These are phyloP conservation scores for Daldinia childiae DNA, from an alignment of 495 filamentous ascomycete species.

Conservation along the genomic window DNA sequence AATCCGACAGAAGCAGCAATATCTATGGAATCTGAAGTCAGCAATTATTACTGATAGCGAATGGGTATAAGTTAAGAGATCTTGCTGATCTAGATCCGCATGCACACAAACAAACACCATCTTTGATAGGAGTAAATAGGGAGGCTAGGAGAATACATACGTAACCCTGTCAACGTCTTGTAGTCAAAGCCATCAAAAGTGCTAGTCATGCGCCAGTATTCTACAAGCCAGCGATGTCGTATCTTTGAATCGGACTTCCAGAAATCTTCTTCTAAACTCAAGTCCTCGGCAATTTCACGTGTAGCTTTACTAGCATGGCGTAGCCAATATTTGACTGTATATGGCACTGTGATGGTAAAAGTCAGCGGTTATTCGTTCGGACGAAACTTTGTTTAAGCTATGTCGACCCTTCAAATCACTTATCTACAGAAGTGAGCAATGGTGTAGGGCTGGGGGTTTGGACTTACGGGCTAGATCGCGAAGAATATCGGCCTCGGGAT, in stretches of 20 bases:
- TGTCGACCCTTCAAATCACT: too few species aligned
- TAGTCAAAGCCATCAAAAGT: slow-evolving; percentile 39
- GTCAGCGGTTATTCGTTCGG: slow-evolving; percentile 15
- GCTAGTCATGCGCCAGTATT: slow-evolving; percentile 43
- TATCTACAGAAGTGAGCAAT: background rate
- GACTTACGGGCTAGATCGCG: slow-evolving; percentile 35
- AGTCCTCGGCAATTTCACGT: slow-evolving; percentile 48
- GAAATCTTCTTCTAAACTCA: slow-evolving; percentile 48
- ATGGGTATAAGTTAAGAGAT: background rate
- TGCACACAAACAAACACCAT: too few species aligned
- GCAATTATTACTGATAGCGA: background rate
- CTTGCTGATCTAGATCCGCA: too few species aligned
- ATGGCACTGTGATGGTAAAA: slow-evolving; percentile 28
- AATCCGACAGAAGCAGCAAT: slow-evolving; percentile 46
- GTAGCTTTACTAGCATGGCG: slow-evolving; percentile 51
- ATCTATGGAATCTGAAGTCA: slow-evolving; percentile 25
- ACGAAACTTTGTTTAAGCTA: background rate
- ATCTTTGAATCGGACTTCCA: slow-evolving; percentile 47
- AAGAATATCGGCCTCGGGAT: slow-evolving; percentile 38
- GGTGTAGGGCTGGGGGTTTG: background rate
- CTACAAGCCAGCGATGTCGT: slow-evolving; percentile 49
- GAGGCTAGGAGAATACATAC: slow-evolving; percentile 15
- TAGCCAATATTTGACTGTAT: slow-evolving; percentile 52
- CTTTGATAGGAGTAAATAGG: background rate
- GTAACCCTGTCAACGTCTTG: slow-evolving; percentile 42